These are phyloP conservation scores for Collybia sordida DNA, from an alignment of 768 basidiomycete genomes.

Conservation along the genomic window DNA sequence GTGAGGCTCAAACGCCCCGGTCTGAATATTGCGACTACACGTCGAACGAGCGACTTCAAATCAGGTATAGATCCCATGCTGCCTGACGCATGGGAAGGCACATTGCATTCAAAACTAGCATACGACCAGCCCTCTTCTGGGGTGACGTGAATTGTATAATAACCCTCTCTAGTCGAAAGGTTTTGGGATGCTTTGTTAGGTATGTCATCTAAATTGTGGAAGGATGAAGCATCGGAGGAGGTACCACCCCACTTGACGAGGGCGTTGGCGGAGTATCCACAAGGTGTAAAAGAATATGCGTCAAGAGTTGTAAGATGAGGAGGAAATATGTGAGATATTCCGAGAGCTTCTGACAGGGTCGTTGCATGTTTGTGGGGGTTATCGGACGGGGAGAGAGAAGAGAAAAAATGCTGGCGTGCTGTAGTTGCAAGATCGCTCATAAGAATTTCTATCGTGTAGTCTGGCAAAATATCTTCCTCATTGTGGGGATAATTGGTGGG, in stretches of 20 bases:
- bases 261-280: conserved; percentile 95
- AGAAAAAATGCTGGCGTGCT: conserved; percentile 79
- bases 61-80: conserved; percentile 53
- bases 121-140: conserved; percentile 98
- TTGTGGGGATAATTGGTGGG: conserved; percentile 13
- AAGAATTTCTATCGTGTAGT: conserved; percentile 97
- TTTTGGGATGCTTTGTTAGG: background rate
- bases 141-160: conserved; percentile 98
- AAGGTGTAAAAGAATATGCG: conserved; percentile 91
- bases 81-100: conserved; percentile 50
- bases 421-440: conserved; percentile 86
- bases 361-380: conserved; percentile 47
- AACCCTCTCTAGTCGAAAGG: conserved; percentile 67
- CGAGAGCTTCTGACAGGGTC: conserved; percentile 66
- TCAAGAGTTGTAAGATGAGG: conserved; percentile 79
- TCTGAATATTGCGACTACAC: conserved; percentile 91
- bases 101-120: conserved; percentile 98
- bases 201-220: conserved; percentile 10
- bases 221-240: background rate
- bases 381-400: conserved; percentile 31
- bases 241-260: conserved; percentile 65
- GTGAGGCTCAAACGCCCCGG: conserved; percentile 85
- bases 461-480: conserved; percentile 38
- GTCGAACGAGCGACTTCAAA: conserved; percentile 76
- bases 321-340: conserved; percentile 84